phyloP scores from a whole-genome alignment of 2,329 filamentous ascomycete species.

The Pseudogymnoascus sp. region DNA sequence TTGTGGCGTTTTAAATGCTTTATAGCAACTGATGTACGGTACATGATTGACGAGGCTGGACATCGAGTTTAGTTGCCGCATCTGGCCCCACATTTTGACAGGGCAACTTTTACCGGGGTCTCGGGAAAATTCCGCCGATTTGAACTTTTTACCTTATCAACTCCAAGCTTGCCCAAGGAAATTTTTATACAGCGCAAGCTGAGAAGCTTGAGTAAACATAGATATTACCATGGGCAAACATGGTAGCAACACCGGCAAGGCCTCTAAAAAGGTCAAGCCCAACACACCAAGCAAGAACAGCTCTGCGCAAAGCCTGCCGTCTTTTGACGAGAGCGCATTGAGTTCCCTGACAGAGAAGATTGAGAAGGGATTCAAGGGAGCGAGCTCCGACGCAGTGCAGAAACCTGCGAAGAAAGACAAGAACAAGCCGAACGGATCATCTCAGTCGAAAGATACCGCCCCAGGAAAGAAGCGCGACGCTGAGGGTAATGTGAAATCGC shows the following conservation, averaged over 20 bases:
- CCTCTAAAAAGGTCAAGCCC: conserved; percentile 21
- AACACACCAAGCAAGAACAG: conserved; percentile 18
- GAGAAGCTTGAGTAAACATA: neutral
- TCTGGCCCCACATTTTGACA: conserved; percentile 4
- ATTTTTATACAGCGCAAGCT: conserved; percentile 5
- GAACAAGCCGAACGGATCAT: conserved; percentile 35
- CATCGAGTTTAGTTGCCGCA: neutral
- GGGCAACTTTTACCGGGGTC: conserved; percentile 7
- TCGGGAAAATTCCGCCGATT: conserved; percentile 13
- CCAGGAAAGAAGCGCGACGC: conserved; percentile 28
- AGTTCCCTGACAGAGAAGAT: conserved; percentile 49
- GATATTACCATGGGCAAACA: conserved; percentile 25
- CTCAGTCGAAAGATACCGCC: conserved; percentile 20
- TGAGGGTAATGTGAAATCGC: conserved; percentile 24
- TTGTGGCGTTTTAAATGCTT: neutral
- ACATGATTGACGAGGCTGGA: conserved; percentile 3
- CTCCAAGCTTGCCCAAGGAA: conserved; percentile 6
- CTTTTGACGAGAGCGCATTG: conserved; percentile 44
- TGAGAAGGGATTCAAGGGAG: conserved; percentile 40
- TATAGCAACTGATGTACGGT: neutral
- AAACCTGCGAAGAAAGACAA: conserved; percentile 32
- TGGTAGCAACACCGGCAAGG: conserved; percentile 16
- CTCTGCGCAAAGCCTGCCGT: conserved; percentile 24
- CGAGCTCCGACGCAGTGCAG: conserved; percentile 18
- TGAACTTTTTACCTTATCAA: conserved; percentile 10